phyloP scores from a whole-genome alignment of 257 asterid genomes.

The Solanum pinnatisectum region DNA sequence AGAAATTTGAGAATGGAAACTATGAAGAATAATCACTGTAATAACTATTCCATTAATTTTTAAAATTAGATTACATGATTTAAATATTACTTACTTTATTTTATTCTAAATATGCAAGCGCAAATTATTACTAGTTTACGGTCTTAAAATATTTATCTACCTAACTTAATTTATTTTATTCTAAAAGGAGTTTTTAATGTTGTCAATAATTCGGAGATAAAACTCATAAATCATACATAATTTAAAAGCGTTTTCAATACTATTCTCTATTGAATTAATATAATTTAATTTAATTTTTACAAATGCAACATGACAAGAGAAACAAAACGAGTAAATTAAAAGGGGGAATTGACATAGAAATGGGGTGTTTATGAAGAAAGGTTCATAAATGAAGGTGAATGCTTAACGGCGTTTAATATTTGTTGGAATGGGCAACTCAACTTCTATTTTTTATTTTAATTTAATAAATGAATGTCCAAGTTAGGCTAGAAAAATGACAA shows the following conservation, averaged over 20 bases:
- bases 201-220: fast-evolving
- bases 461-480: neutral
- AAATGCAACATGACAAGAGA: too few species aligned
- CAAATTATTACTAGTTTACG: neutral
- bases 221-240: neutral
- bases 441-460: neutral
- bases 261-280: neutral
- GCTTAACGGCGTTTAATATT: neutral
- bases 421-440: neutral
- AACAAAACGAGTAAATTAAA: neutral
- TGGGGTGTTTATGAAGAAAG: neutral
- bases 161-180: neutral
- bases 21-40: neutral
- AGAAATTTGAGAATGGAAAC: neutral
- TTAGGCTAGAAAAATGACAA: neutral
- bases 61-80: neutral
- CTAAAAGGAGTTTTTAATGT: too few species aligned
- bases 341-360: neutral
- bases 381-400: neutral
- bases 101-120: too few species aligned
- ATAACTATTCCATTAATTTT: neutral
- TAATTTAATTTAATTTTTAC: too few species aligned
- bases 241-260: fast-evolving
- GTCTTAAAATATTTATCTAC: too few species aligned
- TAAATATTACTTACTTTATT: neutral